These are phyloP conservation scores for Trypanosoma melophagium DNA, from an alignment of 208 protist species.

Conservation along the genomic window DNA sequence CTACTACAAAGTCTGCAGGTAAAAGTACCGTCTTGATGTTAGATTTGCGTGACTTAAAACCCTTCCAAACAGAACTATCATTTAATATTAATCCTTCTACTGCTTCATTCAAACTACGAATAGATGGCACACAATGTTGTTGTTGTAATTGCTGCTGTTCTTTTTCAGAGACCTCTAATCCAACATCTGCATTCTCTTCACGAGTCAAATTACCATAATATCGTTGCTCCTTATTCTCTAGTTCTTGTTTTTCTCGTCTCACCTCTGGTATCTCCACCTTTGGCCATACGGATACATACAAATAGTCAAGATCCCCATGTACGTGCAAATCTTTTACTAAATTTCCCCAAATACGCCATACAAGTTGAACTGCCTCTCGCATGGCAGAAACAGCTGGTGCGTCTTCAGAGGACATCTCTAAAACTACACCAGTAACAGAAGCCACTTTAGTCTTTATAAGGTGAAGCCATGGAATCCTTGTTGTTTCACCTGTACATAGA, in stretches of 20 bases:
- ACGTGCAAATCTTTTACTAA: constrained; percentile 86
- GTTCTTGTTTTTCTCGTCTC: not conserved
- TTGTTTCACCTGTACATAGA: constrained; percentile 23
- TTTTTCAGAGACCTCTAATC: constrained; percentile 5
- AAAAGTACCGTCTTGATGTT: constrained; percentile 37
- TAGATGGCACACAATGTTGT: not conserved
- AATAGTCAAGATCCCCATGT: constrained; percentile 76
- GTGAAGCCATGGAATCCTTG: constrained; percentile 65
- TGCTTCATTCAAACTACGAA: constrained; percentile 17
- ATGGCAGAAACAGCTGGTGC: constrained; percentile 28
- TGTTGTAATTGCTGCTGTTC: not conserved
- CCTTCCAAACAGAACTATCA: constrained; percentile 26
- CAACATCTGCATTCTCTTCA: not conserved
- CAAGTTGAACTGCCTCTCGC: constrained; percentile 57
- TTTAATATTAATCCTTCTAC: constrained; percentile 12
- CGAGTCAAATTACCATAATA: not conserved
- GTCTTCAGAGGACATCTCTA: constrained; percentile 37
- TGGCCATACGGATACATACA: constrained; percentile 73
- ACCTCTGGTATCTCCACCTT: constrained; percentile 52
- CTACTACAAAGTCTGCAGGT: constrained; percentile 70
- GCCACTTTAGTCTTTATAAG: constrained; percentile 47
- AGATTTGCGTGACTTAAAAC: constrained; percentile 24
- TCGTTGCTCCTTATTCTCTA: constrained; percentile 17
- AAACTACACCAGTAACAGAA: constrained; percentile 44
- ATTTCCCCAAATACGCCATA: constrained; percentile 86